Base-by-base conservation (phyloP, 2,329 filamentous ascomycete genomes). In the Dactylellina cionopaga region DNA sequence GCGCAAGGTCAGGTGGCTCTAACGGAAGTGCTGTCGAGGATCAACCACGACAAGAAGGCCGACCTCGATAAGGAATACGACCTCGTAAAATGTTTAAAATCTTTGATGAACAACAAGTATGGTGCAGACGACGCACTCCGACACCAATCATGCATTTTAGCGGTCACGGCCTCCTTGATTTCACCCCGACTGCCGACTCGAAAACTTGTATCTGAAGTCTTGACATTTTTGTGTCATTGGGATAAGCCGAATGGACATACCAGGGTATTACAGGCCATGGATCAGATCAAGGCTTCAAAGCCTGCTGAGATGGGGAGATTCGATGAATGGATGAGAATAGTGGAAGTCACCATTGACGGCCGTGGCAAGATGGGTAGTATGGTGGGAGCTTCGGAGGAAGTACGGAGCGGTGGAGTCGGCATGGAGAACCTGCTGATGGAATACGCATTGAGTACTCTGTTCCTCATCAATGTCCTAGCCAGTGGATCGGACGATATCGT, bases 341-440 rank as follows among this genome's bases (percentile, higher is more conserved):
- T 98, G 41, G 95, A 98, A 81, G 94, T 98, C 77, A 98, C 94
- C 0, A 89, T 97, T 75, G 95, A 98, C 81, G 95, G 95, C 37
- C 90, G 95, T 78, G 95, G 95, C 77, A 99, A 98, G 85, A 97
- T 99, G 92, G 95, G 95, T 77, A 97, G 93, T 82, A 84, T 98
- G 77, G 95, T 99, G 25, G 95, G 95, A 75, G 95, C 95, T 29
- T 97, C 92, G 78, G 95, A 98, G 78, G 95, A 99, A 82, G 89
- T 96, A 69, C 90, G 95, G 76, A 96, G 91, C 78, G 95, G 95
- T 75, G 95, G 95, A 75, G 96, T 97, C 78, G 95, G 95, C 80
- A 96, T 98, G 89, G 95, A 99, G 85, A 98, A 98, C 81, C 84
- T 97, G 78, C 86, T 99, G 59, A 98, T 99, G 95, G 95, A 99